Base-by-base conservation (phyloP, 2,329 filamentous ascomycete species). In the Biscogniauxia sp. region DNA sequence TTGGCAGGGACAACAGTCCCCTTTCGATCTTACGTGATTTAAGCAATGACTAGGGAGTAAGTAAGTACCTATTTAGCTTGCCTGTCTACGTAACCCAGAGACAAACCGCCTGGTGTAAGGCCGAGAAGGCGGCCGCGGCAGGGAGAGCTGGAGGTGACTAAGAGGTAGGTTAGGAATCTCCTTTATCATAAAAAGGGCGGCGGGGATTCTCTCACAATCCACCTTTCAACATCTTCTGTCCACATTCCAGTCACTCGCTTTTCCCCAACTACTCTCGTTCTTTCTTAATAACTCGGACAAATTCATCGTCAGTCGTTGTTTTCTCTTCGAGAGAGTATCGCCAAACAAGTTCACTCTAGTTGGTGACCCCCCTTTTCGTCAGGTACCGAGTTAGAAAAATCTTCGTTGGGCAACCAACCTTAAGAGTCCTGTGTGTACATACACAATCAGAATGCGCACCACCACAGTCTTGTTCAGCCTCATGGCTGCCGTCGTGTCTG, bases 401-500 rank as follows among this genome's bases (percentile, higher is more conserved):
- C 2, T 23, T 23, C 51, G 13, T 25, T 28, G 28, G 9, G 17
- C 20, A 26, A 8, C 8, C 51, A 53, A 23, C 11, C 25, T 23
- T 23, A 23, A 5, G 23, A 50, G n/a, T 11, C 11, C 54, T 32
- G 19, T 28, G 41, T 13, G 28, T 5, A 9, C 28, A 32, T 32
- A 9, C 28, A 32, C 9, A 32, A 32, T 32, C 28, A 65, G 50
- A 53, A 73, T 73, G 71, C 59, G 54, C 54, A 57, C 55, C 25
- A 25, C 58, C 20, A 49, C 54, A 13, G 17, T 65, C 53, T 28
- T 71, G 17, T 54, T 69, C 56, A 58, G 69, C 62, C 62, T 73
- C 20, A 50, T 68, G 64, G 67, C 64, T 28, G 62, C 49, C 51
- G 60, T 62, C 11, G 67, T 61, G 51, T 60, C 67, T 20, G 68